Evolutionary conservation across 768 basidiomycete genomes (phyloP), one percentile per base, ranked within the genome.

Genomic region (Tulasnella sp.): DNA sequence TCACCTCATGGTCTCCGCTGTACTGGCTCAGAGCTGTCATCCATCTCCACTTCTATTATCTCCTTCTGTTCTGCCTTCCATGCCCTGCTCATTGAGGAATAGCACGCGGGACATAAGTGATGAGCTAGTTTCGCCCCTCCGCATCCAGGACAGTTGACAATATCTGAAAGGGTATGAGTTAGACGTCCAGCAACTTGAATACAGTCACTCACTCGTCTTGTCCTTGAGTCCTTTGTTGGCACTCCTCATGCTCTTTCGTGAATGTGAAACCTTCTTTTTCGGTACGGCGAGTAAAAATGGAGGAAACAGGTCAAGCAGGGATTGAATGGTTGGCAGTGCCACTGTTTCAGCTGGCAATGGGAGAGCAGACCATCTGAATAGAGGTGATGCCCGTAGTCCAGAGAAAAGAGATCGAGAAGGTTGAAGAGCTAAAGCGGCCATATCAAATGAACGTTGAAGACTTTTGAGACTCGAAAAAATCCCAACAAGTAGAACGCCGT

Each of bases 191-290:
- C 34, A 35, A 45, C 20, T 6, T 53, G 22, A 47, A 5, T 31
- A 5, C n/a, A 1, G n/a, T 28, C n/a, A 62, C 78, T 55, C 60
- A 90, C 93, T 90, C 54, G 79, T 79, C 65, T 89, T 92, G 66
- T 96, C 91, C 65, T 91, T 88, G 60, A 95, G 68, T 1, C 91
- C 90, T 66, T 98, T 98, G 66, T 91, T 90, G 13, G 91, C 83
- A 56, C 79, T 79, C 35, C 92, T 75, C 90, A 93, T 93, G n/a
- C 82, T 75, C 66, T 98, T 98, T 45, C 86, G 74, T 19, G 88
- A 90, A 67, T 96, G 91, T 0, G 91, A 90, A 9, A 79, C 75
- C 67, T 92, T 92, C 64, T 82, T 83, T 69, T 96, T 96, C 22
- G 93, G 93, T 1, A 93, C 93, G 22, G 91, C 90, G 37, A 90